phyloP scores from a whole-genome alignment of 2,329 filamentous ascomycete species.

The Penicillium psychrosexuale region DNA sequence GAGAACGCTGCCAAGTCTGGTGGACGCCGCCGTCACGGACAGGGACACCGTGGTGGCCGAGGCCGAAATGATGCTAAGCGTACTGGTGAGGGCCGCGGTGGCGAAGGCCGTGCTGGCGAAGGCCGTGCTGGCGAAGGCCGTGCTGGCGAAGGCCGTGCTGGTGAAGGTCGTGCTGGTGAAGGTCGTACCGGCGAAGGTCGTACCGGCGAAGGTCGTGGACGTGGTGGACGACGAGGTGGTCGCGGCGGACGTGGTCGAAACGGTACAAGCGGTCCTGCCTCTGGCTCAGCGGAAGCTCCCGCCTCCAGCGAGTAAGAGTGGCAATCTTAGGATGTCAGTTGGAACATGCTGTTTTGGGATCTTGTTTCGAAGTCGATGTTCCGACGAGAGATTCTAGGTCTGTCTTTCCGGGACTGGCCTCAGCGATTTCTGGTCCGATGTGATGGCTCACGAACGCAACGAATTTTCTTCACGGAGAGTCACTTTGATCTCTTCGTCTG shows the following conservation, averaged over 20 bases:
- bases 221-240: slow-evolving; percentile 24
- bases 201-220: slow-evolving; percentile 34
- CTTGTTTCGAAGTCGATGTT: background rate
- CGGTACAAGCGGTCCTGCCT: slow-evolving; percentile 26
- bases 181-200: slow-evolving; percentile 30
- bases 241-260: slow-evolving; percentile 26
- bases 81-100: background rate
- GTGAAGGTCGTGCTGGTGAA: slow-evolving; percentile 19
- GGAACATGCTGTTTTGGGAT: background rate
- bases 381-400: slow-evolving; percentile 6
- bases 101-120: slow-evolving; percentile 25
- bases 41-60: slow-evolving; percentile 30
- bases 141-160: slow-evolving; percentile 19
- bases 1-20: slow-evolving; percentile 42
- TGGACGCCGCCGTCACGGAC: slow-evolving; percentile 30
- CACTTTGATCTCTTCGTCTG: slow-evolving; percentile 12
- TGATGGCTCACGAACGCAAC: slow-evolving; percentile 39
- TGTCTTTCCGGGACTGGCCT: slow-evolving; percentile 7
- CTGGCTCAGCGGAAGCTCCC: slow-evolving; percentile 8
- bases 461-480: slow-evolving; percentile 30
- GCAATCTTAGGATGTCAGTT: slow-evolving; percentile 1
- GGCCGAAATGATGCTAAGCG: slow-evolving; percentile 37
- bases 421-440: slow-evolving; percentile 23
- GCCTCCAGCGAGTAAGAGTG: slow-evolving; percentile 10
- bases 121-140: slow-evolving; percentile 21